Evolutionary conservation across 225 moss, liverwort and hornwort genomes (phyloP), one percentile per base, ranked within the genome.

Genomic region (Straminergon stramineum): DNA sequence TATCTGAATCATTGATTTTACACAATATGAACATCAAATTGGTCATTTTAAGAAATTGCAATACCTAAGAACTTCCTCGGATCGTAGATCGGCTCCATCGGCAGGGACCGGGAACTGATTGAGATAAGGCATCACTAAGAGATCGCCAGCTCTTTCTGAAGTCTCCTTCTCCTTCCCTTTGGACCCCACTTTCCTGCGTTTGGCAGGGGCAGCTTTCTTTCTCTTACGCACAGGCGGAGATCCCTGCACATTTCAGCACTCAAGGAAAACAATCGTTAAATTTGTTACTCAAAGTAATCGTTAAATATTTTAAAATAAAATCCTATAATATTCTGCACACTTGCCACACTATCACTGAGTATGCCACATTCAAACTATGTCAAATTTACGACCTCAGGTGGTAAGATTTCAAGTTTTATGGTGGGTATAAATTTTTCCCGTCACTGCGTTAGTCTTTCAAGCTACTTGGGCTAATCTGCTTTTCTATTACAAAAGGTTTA

Each of bases 81-180:
- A 96, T 87, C 80, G 88, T 32, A 92, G 84, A 51, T 95, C 89
- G 53, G 92, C 91, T 88, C 93, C 95, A 79, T 95, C 90, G 56
- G 91, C 85, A 84, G 97, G 97, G 60, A 96, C 91, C 18, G 93
- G 93, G 71, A 95, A 97, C 52, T 95, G 97, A 70, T 95, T 95
- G 22, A 97, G 90, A 75, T 95, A 97, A 20, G 96, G 97, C 76
- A 95, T 73, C 86, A 97, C 96, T 48, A 97, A 91, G 63, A 91
- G 87, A n/a, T 94, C 96, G 45, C 96, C 97, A 70, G 95, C 96
- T 91, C 93, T 93, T 70, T 88, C 94, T 51, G 84, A 86, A 19
- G 93, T 88, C 86, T 95, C 95, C 84, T 92, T 95, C 27, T 90
- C 93, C 84, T 91, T 96, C 32, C 90, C 95, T 91, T 96, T 96